phyloP scores from a whole-genome alignment of 495 filamentous ascomycete genomes.

The Cercophora samala region DNA sequence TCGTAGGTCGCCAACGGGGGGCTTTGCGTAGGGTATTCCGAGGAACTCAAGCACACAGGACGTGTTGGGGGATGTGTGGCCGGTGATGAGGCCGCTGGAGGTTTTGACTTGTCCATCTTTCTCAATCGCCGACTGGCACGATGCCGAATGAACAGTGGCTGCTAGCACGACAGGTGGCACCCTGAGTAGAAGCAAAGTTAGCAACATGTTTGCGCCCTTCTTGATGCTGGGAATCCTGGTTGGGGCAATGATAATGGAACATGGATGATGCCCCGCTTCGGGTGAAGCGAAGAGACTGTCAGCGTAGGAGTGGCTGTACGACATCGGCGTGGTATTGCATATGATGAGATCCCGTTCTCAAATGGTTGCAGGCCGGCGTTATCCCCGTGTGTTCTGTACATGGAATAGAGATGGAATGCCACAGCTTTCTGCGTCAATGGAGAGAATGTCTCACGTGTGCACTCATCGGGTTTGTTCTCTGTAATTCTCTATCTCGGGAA shows the following conservation, averaged over 20 bases:
- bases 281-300: not conserved
- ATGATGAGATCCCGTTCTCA: not conserved
- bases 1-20: conserved; percentile 47
- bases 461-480: too few relatives aligned
- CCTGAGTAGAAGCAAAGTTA: not conserved
- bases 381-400: not conserved
- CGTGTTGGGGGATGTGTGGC: conserved; percentile 12
- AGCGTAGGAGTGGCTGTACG: not conserved
- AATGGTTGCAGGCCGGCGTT: not conserved
- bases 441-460: too few relatives aligned
- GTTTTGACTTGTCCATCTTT: conserved; percentile 1
- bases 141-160: not conserved
- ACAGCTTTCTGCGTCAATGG: too few relatives aligned
- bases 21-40: conserved; percentile 55
- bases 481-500: too few relatives aligned
- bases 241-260: too few relatives aligned
- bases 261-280: not conserved
- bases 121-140: not conserved
- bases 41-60: conserved; percentile 42
- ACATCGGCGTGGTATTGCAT: not conserved
- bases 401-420: too few relatives aligned
- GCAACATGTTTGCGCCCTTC: not conserved
- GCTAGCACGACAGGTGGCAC: not conserved
- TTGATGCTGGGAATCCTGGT: not conserved
- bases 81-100: conserved; percentile 15